Conservation (phyloP, 2,329 filamentous ascomycete species). For the Torrubiella hemipterigena region DNA sequence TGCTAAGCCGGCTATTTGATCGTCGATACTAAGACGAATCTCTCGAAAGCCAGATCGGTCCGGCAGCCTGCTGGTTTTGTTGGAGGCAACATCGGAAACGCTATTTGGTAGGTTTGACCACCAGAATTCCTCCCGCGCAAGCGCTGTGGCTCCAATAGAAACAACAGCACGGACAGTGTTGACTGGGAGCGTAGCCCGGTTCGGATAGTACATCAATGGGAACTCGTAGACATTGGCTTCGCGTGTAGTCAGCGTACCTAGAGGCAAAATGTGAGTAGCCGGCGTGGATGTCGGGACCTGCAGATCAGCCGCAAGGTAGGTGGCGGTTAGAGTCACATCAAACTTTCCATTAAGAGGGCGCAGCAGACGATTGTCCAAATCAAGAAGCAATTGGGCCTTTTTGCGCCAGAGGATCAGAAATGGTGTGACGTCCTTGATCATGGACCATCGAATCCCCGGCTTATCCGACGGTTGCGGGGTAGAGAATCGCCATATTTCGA, state of each 20-base stretch:
- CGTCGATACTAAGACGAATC: conserved; percentile 66
- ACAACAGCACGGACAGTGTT: conserved; percentile 60
- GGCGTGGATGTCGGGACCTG: conserved; percentile 13
- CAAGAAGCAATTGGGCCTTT: conserved; percentile 66
- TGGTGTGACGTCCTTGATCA: conserved; percentile 66
- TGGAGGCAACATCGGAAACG: conserved; percentile 17
- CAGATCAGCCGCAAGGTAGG: conserved; percentile 42
- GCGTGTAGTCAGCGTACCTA: conserved; percentile 41
- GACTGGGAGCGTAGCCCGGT: conserved; percentile 46
- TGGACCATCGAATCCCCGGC: conserved; percentile 62
- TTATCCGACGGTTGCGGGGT: conserved; percentile 61
- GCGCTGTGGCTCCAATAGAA: conserved; percentile 64
- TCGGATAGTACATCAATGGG: conserved; percentile 49
- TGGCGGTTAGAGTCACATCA: conserved; percentile 63
- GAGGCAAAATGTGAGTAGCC: conserved; percentile 57
- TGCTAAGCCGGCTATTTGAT: conserved; percentile 56
- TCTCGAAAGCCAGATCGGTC: conserved; percentile 57
- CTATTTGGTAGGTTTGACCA: conserved; percentile 69
- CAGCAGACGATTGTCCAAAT: conserved; percentile 61
- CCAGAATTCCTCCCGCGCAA: conserved; percentile 73
- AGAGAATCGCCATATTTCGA: conserved; percentile 70
- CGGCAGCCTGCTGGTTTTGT: conserved; percentile 18
- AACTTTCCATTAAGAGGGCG: conserved; percentile 60
- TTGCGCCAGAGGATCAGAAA: conserved; percentile 57
- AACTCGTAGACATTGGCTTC: conserved; percentile 55